Base-by-base conservation (phyloP, 371 early-diverging fungal genomes). In the Mortierella polycephala region DNA sequence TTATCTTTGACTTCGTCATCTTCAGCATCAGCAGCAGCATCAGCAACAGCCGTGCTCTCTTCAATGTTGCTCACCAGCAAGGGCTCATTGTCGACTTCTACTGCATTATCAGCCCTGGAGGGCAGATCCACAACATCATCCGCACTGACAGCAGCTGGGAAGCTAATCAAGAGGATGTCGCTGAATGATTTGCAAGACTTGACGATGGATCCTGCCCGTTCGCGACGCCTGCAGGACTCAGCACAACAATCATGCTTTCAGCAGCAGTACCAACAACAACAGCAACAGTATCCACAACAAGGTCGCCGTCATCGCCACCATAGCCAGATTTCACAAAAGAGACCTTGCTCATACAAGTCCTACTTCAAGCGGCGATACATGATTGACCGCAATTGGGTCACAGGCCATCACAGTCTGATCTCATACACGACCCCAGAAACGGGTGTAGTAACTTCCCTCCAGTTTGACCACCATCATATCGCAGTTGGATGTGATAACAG, bases 401-500 rank as follows among this genome's bases (percentile, higher is more conserved):
- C 88, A 18, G 94, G 94, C 10, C 87, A 88, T 14, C 87, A 86
- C 69, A 87, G 88, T 54, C 86, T 86, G 11, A 85, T 88, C n/a
- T 86, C 93, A 10, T 93, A 92, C 71, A 91, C 91, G 14, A 93
- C 93, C 7, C 91, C 93, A 71, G 93, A 89, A 20, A 84, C 85
- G 16, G 91, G 90, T 45, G 89, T 96, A 14, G 95, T 95, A 13
- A 96, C 96, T 7, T 93, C 93, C 21, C 81, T 96, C 23, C 95
- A 95, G 72, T 94, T 95, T 81, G 95, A 95, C 74, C 88, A 89
- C 52, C 92, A 93, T 54, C 93, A 91, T 69, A 92, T 96, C 68
- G 94, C 94, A 10, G 90, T 92, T 5, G 95, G 95, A 57, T 93
- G 94, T 39, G 95, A 96, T 69, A 94, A 95, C 67, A 88, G 90